phyloP scores from a whole-genome alignment of 2,329 filamentous ascomycete species.

The Colletotrichum camelliae region DNA sequence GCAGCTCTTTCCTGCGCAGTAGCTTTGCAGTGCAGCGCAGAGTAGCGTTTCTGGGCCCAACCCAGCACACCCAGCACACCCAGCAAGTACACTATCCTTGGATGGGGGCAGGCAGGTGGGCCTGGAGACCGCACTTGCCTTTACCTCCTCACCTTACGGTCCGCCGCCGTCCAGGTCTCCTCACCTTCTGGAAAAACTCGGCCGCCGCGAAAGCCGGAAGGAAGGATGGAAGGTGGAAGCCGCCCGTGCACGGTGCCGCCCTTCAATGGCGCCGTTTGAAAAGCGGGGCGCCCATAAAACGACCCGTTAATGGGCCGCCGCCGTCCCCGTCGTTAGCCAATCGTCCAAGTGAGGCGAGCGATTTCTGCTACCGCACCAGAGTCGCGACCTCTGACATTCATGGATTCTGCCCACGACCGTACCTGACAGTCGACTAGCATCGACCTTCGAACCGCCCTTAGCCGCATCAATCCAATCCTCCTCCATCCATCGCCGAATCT shows the following conservation, averaged over 20 bases:
- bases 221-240: constrained; percentile 11
- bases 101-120: neutral
- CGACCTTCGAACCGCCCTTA: neutral
- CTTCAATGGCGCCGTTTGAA: constrained; percentile 15
- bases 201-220: constrained; percentile 16
- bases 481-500: neutral
- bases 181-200: constrained; percentile 22
- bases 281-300: constrained; percentile 1
- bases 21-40: neutral
- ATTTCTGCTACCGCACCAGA: neutral
- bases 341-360: constrained; percentile 22
- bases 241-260: neutral
- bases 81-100: neutral
- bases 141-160: neutral
- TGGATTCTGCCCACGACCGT: neutral
- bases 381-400: neutral
- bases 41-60: neutral
- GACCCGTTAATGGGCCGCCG: constrained; percentile 15
- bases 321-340: constrained; percentile 20
- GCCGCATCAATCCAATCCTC: neutral
- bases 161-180: neutral
- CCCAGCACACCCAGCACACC: neutral
- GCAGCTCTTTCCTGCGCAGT: neutral
- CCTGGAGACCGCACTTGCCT: neutral
- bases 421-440: neutral